These are phyloP conservation scores for Spiraea crenata DNA, from an alignment of 331 rosid genomes.

Conservation along the genomic window DNA sequence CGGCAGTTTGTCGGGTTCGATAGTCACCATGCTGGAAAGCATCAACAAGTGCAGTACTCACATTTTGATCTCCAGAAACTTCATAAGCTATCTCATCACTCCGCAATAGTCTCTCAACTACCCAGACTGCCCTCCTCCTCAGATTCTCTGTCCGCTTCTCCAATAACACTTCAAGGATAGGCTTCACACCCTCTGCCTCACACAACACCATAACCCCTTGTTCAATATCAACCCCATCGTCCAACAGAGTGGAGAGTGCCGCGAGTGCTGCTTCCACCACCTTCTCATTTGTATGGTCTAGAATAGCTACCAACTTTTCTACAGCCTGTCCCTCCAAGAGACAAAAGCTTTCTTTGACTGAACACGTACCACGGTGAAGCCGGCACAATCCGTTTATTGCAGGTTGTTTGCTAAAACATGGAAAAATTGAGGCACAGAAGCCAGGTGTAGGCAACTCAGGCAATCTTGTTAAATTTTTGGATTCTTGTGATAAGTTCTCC, in stretches of 20 bases:
- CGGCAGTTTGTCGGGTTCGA: conserved; percentile 92
- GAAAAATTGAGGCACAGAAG: conserved; percentile 66
- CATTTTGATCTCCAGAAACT: conserved; percentile 78
- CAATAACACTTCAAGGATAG: conserved; percentile 71
- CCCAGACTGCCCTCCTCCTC: conserved; percentile 92
- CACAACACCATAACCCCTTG: conserved; percentile 72
- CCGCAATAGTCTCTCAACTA: conserved; percentile 85
- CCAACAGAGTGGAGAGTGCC: conserved; percentile 76
- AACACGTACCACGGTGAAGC: conserved; percentile 81
- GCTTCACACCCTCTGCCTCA: conserved; percentile 75
- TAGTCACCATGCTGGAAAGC: conserved; percentile 96
- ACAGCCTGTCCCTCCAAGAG: conserved; percentile 82
- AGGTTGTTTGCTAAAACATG: conserved; percentile 65
- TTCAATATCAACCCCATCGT: conserved; percentile 79
- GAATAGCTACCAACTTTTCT: conserved; percentile 71
- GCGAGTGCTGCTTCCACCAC: conserved; percentile 97
- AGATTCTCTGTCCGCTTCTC: conserved; percentile 82
- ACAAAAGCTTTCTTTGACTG: conserved; percentile 75
- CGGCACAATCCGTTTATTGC: conserved; percentile 65
- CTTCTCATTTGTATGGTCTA: conserved; percentile 85
- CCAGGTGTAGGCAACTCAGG: conserved; percentile 63
- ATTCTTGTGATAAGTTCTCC: conserved; percentile 78
- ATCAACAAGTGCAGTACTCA: conserved; percentile 93
- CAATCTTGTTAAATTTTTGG: conserved; percentile 66
- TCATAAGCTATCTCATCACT: conserved; percentile 72